A percentile compares a stretch with the other conserved stretches of the same genome.
Conservation (phyloP, 495 filamentous ascomycete species). For the Penicillium lagena region DNA sequence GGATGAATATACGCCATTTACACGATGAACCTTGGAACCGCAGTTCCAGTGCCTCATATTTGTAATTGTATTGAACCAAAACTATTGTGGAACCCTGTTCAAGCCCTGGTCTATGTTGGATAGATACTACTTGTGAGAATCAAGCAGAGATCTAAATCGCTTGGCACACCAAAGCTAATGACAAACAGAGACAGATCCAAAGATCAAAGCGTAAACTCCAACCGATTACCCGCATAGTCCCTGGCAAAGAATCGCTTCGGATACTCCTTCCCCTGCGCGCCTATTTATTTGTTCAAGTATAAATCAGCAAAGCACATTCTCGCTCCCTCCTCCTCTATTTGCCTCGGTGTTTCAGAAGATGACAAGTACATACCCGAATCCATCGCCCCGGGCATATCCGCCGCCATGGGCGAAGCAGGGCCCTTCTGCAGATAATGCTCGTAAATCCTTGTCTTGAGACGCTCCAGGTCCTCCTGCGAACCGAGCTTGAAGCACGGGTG, state of each 20-base stretch:
- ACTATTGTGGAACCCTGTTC: too few species aligned
- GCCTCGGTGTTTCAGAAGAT: too few species aligned
- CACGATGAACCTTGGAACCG: too few species aligned
- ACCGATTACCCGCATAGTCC: conserved; percentile 55
- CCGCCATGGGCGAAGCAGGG: conserved; percentile 41
- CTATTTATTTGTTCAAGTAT: conserved; percentile 13
- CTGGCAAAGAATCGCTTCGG: conserved; percentile 56
- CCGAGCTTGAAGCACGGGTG: conserved; percentile 54
- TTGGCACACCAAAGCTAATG: too few species aligned
- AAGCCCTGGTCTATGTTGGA: too few species aligned
- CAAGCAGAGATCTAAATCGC: too few species aligned
- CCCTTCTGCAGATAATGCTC: conserved; percentile 45
- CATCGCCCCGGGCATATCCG: conserved; percentile 48
- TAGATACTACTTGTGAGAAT: too few species aligned
- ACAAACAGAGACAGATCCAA: too few species aligned
- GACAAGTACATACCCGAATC: conserved; percentile 37
- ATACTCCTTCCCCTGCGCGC: conserved; percentile 50
- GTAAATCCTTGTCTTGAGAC: conserved; percentile 44
- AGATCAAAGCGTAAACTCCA: conserved; percentile 45
- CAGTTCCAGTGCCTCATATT: too few species aligned
- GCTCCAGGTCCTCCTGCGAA: conserved; percentile 35
- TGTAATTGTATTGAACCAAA: too few species aligned
- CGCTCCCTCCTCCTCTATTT: too few species aligned
- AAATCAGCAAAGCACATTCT: not conserved
- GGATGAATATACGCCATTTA: too few species aligned